phyloP scores from a whole-genome alignment of 31 red algal species.

The Odonthalia washingtoniensis region DNA sequence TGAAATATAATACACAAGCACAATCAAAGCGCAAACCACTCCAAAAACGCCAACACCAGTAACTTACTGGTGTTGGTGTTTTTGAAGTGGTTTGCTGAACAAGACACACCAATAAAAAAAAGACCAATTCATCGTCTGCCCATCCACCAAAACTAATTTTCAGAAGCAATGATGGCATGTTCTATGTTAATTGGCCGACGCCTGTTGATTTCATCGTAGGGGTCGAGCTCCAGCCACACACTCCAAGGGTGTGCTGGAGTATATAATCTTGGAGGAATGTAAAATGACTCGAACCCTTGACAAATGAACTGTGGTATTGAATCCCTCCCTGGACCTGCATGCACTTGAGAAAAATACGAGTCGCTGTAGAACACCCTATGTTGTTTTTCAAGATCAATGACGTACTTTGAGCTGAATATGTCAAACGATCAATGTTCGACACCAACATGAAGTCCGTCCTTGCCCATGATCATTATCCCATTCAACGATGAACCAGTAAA shows the following conservation, averaged over 20 bases:
- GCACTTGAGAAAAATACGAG: background rate
- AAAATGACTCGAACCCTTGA: background rate
- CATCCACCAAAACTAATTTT: no score
- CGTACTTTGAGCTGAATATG: background rate
- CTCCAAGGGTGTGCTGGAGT: background rate
- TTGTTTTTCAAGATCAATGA: background rate
- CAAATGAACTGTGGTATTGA: background rate
- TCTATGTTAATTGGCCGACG: no score
- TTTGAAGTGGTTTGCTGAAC: no score
- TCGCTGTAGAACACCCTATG: constrained; percentile 13
- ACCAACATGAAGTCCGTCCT: background rate
- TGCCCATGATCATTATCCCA: background rate
- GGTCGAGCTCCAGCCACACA: background rate
- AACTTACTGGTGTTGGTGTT: no score
- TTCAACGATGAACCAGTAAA: background rate
- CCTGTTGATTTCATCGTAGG: no score
- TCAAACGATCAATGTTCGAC: background rate
- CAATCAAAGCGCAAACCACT: no score
- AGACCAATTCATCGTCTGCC: no score
- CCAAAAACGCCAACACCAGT: no score
- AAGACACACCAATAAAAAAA: no score
- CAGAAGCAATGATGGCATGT: no score
- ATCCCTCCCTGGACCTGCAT: background rate
- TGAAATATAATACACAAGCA: no score
- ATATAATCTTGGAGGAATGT: background rate